Conservation (phyloP, 179 eudicot species). For the Silene vulgaris region DNA sequence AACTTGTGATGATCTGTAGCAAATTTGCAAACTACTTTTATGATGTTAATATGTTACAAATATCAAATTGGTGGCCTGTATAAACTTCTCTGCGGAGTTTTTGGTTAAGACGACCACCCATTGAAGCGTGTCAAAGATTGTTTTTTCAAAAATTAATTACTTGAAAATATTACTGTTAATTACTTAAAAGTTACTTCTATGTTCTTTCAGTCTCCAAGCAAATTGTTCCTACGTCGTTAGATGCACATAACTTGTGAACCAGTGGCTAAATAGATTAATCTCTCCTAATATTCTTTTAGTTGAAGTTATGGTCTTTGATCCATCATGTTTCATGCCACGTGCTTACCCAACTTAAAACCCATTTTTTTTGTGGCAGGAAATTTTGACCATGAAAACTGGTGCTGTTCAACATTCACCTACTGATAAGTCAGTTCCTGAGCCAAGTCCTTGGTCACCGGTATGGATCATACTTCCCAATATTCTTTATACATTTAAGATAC, state of each 20-base stretch:
- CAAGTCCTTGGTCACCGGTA: constrained; percentile 99
- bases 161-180: too few species aligned
- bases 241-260: neutral
- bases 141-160: too few species aligned
- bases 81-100: neutral
- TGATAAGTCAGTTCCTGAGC: constrained; percentile 66
- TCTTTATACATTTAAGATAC: constrained; percentile 2
- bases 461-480: constrained; percentile 22
- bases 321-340: neutral
- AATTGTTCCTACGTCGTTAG: neutral
- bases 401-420: constrained; percentile 94
- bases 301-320: neutral
- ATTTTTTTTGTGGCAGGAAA: constrained; percentile 49
- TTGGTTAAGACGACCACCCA: neutral
- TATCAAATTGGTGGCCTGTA: neutral
- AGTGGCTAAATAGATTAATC: too few species aligned
- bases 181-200: neutral
- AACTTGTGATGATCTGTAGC: neutral
- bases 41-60: neutral
- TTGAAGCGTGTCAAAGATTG: neutral
- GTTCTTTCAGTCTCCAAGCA: neutral
- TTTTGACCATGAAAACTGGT: constrained; percentile 72
- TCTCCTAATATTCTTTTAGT: neutral
- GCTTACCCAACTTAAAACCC: constrained; percentile 1
- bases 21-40: neutral